Percentiles rank a stretch among this genome's conserved stretches.
These are phyloP conservation scores for Erysimum cheiri DNA, from an alignment of 441 rosid species.

Conservation along the genomic window DNA sequence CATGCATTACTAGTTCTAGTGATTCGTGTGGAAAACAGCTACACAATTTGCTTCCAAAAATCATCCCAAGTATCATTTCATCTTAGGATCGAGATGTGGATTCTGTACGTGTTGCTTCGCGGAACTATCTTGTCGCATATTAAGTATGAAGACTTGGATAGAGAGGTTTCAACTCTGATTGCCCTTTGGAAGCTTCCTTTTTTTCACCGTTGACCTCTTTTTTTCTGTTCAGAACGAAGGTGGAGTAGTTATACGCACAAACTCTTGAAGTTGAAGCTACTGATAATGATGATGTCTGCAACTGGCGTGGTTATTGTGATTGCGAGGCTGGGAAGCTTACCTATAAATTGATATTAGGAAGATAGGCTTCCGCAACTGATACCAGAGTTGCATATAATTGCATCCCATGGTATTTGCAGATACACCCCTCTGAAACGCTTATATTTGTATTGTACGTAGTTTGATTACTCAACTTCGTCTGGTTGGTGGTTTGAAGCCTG, in stretches of 20 bases:
- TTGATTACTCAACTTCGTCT: background rate
- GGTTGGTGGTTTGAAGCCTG: constrained; percentile 24
- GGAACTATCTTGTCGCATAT: constrained; percentile 11
- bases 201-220: background rate
- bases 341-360: constrained; percentile 4
- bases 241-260: constrained; percentile 6
- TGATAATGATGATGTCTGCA: constrained; percentile 21
- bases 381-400: constrained; percentile 21
- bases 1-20: constrained; percentile 53
- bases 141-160: constrained; percentile 2
- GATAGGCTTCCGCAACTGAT: constrained; percentile 24
- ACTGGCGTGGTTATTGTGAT: constrained; percentile 4
- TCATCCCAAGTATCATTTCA: constrained; percentile 72
- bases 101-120: constrained; percentile 33
- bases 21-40: constrained; percentile 55
- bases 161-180: constrained; percentile 22
- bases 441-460: background rate
- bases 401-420: background rate
- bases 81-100: constrained; percentile 34
- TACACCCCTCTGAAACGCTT: constrained; percentile 2
- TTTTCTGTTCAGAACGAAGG: constrained; percentile 16
- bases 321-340: constrained; percentile 25
- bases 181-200: background rate
- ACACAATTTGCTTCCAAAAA: constrained; percentile 73
- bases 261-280: constrained; percentile 18